phyloP scores from a whole-genome alignment of 805 yeast genomes.

The Candida maesae region DNA sequence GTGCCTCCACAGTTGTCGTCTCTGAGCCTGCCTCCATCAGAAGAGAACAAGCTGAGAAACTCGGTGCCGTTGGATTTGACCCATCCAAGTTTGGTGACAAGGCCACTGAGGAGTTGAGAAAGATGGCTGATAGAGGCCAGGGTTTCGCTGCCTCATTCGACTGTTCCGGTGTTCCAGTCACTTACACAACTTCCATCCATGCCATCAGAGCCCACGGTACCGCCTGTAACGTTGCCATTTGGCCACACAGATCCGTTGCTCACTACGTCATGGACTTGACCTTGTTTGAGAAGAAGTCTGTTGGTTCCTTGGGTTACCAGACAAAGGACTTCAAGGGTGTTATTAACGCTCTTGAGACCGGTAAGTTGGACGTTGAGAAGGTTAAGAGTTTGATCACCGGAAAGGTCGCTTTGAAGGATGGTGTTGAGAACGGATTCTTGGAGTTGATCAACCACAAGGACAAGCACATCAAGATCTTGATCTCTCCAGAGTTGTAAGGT shows the following conservation, averaged over 20 bases:
- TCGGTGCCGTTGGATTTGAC: slow-evolving; percentile 44
- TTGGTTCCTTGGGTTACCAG: slow-evolving; percentile 45
- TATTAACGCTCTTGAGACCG: slow-evolving; percentile 37
- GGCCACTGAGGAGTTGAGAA: slow-evolving; percentile 30
- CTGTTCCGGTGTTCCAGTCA: slow-evolving; percentile 48
- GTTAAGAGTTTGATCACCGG: slow-evolving; percentile 38
- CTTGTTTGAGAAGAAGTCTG: slow-evolving; percentile 36
- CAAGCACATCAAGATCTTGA: slow-evolving; percentile 42
- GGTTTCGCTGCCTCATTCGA: slow-evolving; percentile 52
- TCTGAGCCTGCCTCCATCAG: slow-evolving; percentile 60
- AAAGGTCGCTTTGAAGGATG: slow-evolving; percentile 36
- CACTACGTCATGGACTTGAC: slow-evolving; percentile 45
- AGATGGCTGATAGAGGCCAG: slow-evolving; percentile 35
- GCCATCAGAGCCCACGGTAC: slow-evolving; percentile 40
- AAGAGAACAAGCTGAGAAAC: slow-evolving; percentile 50
- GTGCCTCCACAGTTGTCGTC: slow-evolving; percentile 46
- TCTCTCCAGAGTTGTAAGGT: slow-evolving; percentile 31
- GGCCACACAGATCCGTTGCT: slow-evolving; percentile 42
- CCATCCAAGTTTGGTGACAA: slow-evolving; percentile 35
- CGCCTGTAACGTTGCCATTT: slow-evolving; percentile 46
- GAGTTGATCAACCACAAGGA: slow-evolving; percentile 42
- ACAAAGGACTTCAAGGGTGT: slow-evolving; percentile 42
- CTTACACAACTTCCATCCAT: slow-evolving; percentile 39
- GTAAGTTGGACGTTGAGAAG: slow-evolving; percentile 34
- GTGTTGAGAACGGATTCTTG: slow-evolving; percentile 39